phyloP scores from a whole-genome alignment of 1,284 basidiomycete genomes.

The Marasmius oreades region DNA sequence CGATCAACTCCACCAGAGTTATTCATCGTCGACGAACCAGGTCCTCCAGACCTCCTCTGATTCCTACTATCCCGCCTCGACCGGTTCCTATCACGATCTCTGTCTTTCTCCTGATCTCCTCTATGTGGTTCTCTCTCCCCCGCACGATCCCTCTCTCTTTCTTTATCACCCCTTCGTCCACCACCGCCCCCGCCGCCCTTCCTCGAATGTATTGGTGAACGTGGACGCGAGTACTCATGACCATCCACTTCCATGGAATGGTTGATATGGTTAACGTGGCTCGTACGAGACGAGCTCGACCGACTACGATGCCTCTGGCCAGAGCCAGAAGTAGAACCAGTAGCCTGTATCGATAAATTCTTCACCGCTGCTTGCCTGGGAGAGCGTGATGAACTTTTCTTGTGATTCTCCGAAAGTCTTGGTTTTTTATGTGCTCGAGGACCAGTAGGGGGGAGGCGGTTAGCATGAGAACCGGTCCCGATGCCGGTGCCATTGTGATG shows the following conservation, averaged over 20 bases:
- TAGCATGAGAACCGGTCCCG: conserved; percentile 19
- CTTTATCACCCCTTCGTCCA: conserved; percentile 28
- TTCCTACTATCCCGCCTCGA: conserved; percentile 22
- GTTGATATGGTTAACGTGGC: neutral
- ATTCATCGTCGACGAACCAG: conserved; percentile 9
- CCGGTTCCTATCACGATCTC: conserved; percentile 19
- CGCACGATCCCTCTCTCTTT: conserved; percentile 34
- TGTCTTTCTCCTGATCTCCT: conserved; percentile 18
- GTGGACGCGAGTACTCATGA: conserved; percentile 19
- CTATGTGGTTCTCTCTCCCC: conserved; percentile 27
- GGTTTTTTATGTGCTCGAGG: conserved; percentile 76
- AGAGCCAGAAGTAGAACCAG: conserved; percentile 20
- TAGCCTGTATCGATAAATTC: conserved; percentile 17
- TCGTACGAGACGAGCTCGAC: neutral
- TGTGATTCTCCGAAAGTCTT: conserved; percentile 56
- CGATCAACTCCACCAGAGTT: conserved; percentile 41
- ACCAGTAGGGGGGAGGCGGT: conserved; percentile 61
- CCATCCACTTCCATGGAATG: neutral
- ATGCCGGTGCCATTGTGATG: conserved; percentile 11
- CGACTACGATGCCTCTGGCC: neutral
- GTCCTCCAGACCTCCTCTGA: conserved; percentile 16
- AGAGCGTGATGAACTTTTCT: conserved; percentile 3
- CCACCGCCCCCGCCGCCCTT: conserved; percentile 29
- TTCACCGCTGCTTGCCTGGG: conserved; percentile 3
- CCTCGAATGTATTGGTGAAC: conserved; percentile 17